Evolutionary conservation across 1,284 basidiomycete species (phyloP).

Genomic region (Cutaneotrichosporon curvatum): DNA sequence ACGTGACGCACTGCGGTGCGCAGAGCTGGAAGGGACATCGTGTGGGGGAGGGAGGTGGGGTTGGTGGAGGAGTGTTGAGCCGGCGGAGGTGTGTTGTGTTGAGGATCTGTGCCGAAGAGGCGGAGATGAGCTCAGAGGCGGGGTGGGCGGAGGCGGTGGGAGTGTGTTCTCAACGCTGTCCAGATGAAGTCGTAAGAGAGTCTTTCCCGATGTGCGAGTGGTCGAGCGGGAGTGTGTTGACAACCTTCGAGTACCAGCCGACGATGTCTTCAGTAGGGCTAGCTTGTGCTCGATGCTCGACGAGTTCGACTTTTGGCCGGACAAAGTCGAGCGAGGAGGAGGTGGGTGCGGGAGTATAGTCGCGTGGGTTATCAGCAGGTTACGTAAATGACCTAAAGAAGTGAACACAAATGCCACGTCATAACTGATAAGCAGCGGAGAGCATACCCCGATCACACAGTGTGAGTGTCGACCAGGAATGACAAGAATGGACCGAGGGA

Average conservation of each 20-base stretch:
- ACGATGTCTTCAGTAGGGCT: no score
- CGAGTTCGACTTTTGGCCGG: not conserved
- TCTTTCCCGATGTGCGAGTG: no score
- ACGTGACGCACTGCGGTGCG: constrained; percentile 3
- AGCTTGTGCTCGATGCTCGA: not conserved
- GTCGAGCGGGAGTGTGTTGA: not conserved
- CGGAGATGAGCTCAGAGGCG: no score
- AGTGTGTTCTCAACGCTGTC: no score
- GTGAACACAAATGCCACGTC: no score
- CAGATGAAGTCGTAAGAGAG: no score
- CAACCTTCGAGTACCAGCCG: not conserved
- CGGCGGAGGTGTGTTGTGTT: not conserved
- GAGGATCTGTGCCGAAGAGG: no score
- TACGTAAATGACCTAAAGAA: not conserved
- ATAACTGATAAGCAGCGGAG: no score
- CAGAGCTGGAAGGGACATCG: constrained; percentile 10
- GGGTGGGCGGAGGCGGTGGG: no score
- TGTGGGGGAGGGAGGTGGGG: not conserved
- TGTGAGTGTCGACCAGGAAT: no score
- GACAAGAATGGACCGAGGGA: no score
- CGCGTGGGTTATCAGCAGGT: not conserved
- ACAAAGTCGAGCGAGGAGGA: not conserved
- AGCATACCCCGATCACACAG: no score
- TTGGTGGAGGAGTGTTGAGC: not conserved
- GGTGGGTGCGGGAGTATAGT: not conserved